phyloP scores from a whole-genome alignment of 345 rosid species.

The Dimocarpus longan region DNA sequence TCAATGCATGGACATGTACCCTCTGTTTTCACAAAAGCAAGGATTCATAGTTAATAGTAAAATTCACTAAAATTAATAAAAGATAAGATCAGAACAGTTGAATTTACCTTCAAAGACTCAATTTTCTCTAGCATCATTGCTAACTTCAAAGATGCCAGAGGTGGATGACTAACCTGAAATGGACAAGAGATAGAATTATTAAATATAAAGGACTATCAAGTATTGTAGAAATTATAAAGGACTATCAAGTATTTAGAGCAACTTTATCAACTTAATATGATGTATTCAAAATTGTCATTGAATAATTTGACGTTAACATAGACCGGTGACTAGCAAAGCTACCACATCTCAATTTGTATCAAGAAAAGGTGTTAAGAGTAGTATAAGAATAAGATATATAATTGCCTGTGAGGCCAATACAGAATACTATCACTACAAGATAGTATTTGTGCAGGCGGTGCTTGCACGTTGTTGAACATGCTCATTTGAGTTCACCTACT shows the following conservation, averaged over 20 bases:
- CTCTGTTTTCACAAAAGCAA: neutral
- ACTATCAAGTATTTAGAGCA: neutral
- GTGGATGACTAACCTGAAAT: conserved; percentile 56
- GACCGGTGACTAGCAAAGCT: neutral
- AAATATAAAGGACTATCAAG: neutral
- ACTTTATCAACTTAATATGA: conserved; percentile 1
- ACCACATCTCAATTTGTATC: neutral
- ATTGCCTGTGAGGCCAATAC: neutral
- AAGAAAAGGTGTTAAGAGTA: neutral
- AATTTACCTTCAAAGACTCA: conserved; percentile 56
- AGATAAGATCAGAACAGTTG: neutral
- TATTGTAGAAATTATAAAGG: neutral
- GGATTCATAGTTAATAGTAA: conserved; percentile 2
- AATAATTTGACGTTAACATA: neutral
- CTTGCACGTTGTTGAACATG: neutral
- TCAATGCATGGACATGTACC: neutral
- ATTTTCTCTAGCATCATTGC: conserved; percentile 71
- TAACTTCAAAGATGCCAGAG: conserved; percentile 60
- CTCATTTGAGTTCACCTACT: neutral
- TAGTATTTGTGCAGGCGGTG: neutral
- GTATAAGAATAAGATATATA: neutral
- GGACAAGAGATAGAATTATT: neutral
- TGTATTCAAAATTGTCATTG: conserved; percentile 8
- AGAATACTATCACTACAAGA: neutral
- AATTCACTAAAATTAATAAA: neutral